phyloP scores from a whole-genome alignment of 805 yeast species.

The Saccharomyces jurei region DNA sequence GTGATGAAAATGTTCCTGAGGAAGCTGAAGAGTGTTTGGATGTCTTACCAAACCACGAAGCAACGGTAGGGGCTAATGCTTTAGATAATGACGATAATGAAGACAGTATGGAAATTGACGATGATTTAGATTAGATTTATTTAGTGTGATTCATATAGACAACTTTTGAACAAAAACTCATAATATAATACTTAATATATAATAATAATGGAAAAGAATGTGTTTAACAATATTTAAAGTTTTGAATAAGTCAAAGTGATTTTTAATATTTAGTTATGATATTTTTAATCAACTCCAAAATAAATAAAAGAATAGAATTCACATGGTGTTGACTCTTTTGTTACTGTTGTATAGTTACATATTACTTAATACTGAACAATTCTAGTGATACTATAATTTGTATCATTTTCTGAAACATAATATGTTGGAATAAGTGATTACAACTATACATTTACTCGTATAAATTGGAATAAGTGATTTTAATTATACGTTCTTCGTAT shows the following conservation, averaged over 20 bases:
- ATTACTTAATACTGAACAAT: too few relatives aligned
- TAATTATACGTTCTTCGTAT: too few relatives aligned
- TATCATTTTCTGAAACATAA: too few relatives aligned
- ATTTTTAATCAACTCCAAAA: neutral
- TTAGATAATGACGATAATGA: conserved; percentile 50
- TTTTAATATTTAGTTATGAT: neutral
- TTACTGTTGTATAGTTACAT: too few relatives aligned
- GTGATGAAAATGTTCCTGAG: conserved; percentile 13
- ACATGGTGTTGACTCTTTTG: too few relatives aligned
- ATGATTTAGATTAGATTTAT: conserved; percentile 27
- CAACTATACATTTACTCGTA: too few relatives aligned
- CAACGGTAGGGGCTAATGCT: conserved; percentile 40
- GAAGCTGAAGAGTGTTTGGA: conserved; percentile 56
- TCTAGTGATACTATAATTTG: too few relatives aligned
- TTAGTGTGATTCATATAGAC: neutral
- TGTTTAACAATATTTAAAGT: neutral
- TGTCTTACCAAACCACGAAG: conserved; percentile 81
- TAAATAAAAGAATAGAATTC: neutral
- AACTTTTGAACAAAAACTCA: neutral
- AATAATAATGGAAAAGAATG: neutral
- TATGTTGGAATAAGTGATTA: too few relatives aligned
- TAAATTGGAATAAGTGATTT: too few relatives aligned
- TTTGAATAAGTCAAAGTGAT: neutral
- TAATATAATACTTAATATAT: neutral
- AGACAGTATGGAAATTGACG: conserved; percentile 56